Percentiles rank a stretch among this genome's conserved stretches.
Evolutionary conservation across 2,329 filamentous ascomycete species (phyloP).

Genomic region (Bipolaris victoriae): DNA sequence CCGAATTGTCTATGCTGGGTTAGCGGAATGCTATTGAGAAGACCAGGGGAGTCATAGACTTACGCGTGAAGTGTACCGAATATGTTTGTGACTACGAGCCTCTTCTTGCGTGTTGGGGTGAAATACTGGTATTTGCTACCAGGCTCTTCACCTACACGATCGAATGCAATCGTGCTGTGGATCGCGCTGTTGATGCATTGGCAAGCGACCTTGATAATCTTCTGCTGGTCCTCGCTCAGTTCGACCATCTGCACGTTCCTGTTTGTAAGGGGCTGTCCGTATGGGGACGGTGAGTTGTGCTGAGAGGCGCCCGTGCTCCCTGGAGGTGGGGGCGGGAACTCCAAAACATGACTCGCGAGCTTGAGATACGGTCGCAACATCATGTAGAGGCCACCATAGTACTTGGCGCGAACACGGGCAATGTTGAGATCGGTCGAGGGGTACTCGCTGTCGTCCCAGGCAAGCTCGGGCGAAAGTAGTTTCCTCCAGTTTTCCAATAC

Average conservation of each 20-base stretch:
- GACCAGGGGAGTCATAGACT: slow-evolving; percentile 18
- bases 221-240: slow-evolving; percentile 31
- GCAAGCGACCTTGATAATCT: slow-evolving; percentile 36
- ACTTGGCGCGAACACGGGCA: slow-evolving; percentile 88
- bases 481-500: slow-evolving; percentile 62
- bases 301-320: slow-evolving; percentile 15
- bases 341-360: slow-evolving; percentile 61
- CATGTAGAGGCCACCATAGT: slow-evolving; percentile 90
- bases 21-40: slow-evolving; percentile 5
- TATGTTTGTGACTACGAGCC: slow-evolving; percentile 90
- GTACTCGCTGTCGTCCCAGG: slow-evolving; percentile 70
- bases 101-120: slow-evolving; percentile 63
- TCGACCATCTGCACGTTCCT: slow-evolving; percentile 39
- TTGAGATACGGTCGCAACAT: slow-evolving; percentile 81
- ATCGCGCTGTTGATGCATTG: slow-evolving; percentile 66
- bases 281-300: slow-evolving; percentile 60
- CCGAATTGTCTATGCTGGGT: slow-evolving; percentile 79
- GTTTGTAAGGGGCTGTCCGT: slow-evolving; percentile 30
- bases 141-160: slow-evolving; percentile 58
- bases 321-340: slow-evolving; percentile 41
- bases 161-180: slow-evolving; percentile 83
- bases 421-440: slow-evolving; percentile 78
- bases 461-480: slow-evolving; percentile 59
- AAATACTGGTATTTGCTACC: slow-evolving; percentile 46
- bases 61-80: slow-evolving; percentile 82